Conservation (phyloP, 805 yeast species). For the Millerozyma miso region DNA sequence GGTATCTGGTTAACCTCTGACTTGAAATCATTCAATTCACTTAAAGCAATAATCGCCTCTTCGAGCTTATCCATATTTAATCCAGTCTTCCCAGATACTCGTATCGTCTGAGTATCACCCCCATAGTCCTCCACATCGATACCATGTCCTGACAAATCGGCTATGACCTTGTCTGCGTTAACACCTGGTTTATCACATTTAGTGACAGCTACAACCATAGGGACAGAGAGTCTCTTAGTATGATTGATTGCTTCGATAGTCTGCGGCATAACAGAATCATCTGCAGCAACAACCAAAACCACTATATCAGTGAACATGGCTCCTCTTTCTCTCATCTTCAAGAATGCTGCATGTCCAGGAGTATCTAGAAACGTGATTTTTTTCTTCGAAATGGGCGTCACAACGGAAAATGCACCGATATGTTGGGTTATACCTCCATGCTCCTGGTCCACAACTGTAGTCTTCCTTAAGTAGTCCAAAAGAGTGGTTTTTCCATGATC, state of each 20-base stretch:
- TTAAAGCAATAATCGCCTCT: slow-evolving; percentile 79
- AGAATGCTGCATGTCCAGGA: slow-evolving; percentile 96
- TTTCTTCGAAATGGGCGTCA: slow-evolving; percentile 70
- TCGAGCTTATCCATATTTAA: slow-evolving; percentile 85
- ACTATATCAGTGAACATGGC: slow-evolving; percentile 92
- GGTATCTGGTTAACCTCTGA: slow-evolving; percentile 50
- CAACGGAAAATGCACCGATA: slow-evolving; percentile 92
- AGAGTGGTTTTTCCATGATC: slow-evolving; percentile 98
- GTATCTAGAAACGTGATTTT: slow-evolving; percentile 89
- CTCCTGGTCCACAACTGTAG: slow-evolving; percentile 78
- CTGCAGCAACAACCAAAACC: slow-evolving; percentile 91
- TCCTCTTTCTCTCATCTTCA: slow-evolving; percentile 95
- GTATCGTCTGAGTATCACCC: slow-evolving; percentile 88
- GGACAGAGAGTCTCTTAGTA: slow-evolving; percentile 76
- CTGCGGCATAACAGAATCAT: slow-evolving; percentile 97
- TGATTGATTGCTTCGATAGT: slow-evolving; percentile 94
- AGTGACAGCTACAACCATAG: slow-evolving; percentile 86
- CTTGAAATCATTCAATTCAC: slow-evolving; percentile 78
- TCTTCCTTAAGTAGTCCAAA: slow-evolving; percentile 78
- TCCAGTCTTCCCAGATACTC: slow-evolving; percentile 87
- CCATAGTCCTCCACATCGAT: slow-evolving; percentile 90
- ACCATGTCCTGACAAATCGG: slow-evolving; percentile 72
- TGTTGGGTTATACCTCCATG: slow-evolving; percentile 98
- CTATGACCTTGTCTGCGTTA: slow-evolving; percentile 68
- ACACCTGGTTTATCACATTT: slow-evolving; percentile 83